Base-by-base conservation (phyloP, 129 eudicot genomes). In the Lonicera japonica region DNA sequence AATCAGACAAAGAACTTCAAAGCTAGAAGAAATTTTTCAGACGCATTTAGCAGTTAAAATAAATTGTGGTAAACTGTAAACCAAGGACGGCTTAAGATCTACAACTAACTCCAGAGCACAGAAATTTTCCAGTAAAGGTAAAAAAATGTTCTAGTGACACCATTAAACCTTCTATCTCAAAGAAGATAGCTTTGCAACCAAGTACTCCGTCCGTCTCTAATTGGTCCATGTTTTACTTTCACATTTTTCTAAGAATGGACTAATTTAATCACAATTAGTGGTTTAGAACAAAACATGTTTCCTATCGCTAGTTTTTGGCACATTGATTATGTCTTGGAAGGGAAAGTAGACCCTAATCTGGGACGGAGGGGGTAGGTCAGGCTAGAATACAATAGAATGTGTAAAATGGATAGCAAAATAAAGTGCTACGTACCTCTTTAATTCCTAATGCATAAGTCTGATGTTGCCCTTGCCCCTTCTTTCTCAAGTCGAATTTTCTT, bases 401-500 rank as follows among this genome's bases (percentile, higher is more conserved):
- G 8, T 12, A 15, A 24, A 23, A 5, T 7, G 20, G 58, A 16
- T 0, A n/a, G 20, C 46, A 63, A 63, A 53, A 14, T 47, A 48
- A 46, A 46, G 36, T 34, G 36, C 46, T 21, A 11, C 43, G 58
- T 80, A 87, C 99, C 96, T 92, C 99, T 84, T 92, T 92, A 51
- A 92, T 88, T 48, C 99, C 99, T 63, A 92, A 65, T 7, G 96
- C 99, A 61, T 92, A 92, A 62, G 99, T 92, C 71, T 92, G 99
- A 78, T 92, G 99, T 53, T 92, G 99, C 41, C 88, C 95, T 45
- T 84, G 82, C 58, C 82, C 91, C 78, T 80, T 85, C 74, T 85
- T 82, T 76, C 99, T 82, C 70, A 92, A 76, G 60, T 82, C 76
- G 80, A 65, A 88, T 50, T 82, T 83, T 63, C 57, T 73, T 23